Evolutionary conservation across 495 filamentous ascomycete species (phyloP), one percentile per base, ranked within the genome.

Genomic region (Amphirosellinia nigrospora): DNA sequence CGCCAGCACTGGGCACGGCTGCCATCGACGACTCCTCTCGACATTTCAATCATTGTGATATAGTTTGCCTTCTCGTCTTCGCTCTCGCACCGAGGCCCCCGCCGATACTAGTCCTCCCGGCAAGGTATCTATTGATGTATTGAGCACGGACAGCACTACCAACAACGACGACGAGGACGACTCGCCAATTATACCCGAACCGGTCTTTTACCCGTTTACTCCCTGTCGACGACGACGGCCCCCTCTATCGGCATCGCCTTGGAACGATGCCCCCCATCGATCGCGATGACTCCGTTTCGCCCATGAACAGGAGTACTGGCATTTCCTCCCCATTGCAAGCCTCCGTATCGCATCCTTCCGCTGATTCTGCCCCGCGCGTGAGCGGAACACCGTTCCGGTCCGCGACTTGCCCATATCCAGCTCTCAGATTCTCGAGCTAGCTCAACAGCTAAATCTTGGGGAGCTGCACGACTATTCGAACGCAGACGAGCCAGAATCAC

Each of bases 391-490:
- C 23, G 66, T 69, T 32, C 66, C 56, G 15, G 34, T 64, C 60
- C 71, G 23, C 63, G 65, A 73, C 69, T 39, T 43, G 48, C 72
- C 68, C 59, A 75, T 73, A 23, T 70, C 45, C 50, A 56, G 10
- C n/a, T 64, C 32, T 10, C 69, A 66, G 58, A 68, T 75, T 52
- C 69, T 64, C 32, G 62, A 41, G 73, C 73, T 41, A 66, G 66
- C 68, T 4, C 36, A 70, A 38, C 59, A 68, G 66, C 71, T 39
- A 64, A 68, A 52, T 56, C 60, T 63, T 6, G 72, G 72, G 26
- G 78, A 81, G 28, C 66, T 83, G 4, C 23, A 71, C 9, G 84
- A 87, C 71, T 82, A 85, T 69, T 58, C 84, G 38, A 85, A 86
- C 70, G 79, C 80, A 34, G 81, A 3, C 10, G 43, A 52, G n/a